Percentiles rank a stretch among this genome's conserved stretches.
Conservation (phyloP, 768 basidiomycete species). For the Mycena pura region DNA sequence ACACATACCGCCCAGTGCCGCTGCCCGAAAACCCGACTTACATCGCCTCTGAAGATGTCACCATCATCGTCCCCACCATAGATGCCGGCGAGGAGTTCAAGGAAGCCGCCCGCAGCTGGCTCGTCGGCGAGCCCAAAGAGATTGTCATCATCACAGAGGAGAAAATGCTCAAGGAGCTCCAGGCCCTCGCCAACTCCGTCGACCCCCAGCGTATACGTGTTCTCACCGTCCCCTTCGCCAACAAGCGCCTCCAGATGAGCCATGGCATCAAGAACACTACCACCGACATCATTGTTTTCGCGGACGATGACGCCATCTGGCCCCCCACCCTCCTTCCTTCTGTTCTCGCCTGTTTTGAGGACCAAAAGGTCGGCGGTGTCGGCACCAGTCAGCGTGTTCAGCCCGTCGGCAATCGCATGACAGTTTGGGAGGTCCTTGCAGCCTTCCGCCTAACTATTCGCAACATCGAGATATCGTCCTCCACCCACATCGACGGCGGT, state of each 20-base stretch:
- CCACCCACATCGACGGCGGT: constrained; percentile 93
- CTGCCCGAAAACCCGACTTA: constrained; percentile 92
- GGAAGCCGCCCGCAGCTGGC: constrained; percentile 91
- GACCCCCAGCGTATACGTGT: constrained; percentile 86
- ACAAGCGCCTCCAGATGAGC: constrained; percentile 93
- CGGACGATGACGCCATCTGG: constrained; percentile 97
- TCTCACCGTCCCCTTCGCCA: constrained; percentile 90
- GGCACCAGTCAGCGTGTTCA: constrained; percentile 92
- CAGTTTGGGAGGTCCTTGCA: constrained; percentile 94
- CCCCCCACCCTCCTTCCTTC: constrained; percentile 89
- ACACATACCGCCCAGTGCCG: constrained; percentile 87
- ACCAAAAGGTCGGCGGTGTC: constrained; percentile 91
- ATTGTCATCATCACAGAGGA: constrained; percentile 79
- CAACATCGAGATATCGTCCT: constrained; percentile 89
- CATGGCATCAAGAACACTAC: constrained; percentile 91
- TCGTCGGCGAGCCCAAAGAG: constrained; percentile 89
- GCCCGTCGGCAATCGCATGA: constrained; percentile 78
- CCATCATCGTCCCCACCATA: constrained; percentile 95
- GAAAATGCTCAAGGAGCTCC: constrained; percentile 87
- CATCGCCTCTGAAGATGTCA: constrained; percentile 89
- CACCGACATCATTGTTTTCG: constrained; percentile 94
- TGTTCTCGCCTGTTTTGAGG: constrained; percentile 91
- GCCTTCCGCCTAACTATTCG: constrained; percentile 92
- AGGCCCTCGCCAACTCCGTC: constrained; percentile 88
- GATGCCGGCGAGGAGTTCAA: constrained; percentile 97